phyloP scores from a whole-genome alignment of 352 stramenopile species.

The Globisporangium middletonii region DNA sequence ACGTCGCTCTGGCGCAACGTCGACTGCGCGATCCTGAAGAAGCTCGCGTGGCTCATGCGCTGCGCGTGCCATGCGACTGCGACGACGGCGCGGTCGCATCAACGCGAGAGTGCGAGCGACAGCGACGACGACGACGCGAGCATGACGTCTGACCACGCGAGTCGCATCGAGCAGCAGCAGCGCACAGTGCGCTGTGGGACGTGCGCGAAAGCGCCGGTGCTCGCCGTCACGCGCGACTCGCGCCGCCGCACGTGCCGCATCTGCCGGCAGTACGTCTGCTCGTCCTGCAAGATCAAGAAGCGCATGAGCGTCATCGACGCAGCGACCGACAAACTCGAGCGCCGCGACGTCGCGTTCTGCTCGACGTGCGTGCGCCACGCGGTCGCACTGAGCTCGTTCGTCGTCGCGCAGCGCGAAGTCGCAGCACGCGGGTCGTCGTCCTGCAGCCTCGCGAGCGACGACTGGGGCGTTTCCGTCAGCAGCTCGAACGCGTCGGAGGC shows the following conservation, averaged over 20 bases:
- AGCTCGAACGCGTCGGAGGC: not conserved
- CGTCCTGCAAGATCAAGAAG: slow-evolving; percentile 23
- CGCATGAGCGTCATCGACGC: slow-evolving; percentile 14
- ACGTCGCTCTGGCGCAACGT: slow-evolving; percentile 19
- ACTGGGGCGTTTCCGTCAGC: not conserved
- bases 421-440: not conserved
- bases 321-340: slow-evolving; percentile 9
- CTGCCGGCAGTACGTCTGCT: slow-evolving; percentile 21
- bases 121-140: not conserved
- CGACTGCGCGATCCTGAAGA: slow-evolving; percentile 29
- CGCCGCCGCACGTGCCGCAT: slow-evolving; percentile 21
- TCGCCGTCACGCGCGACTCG: not conserved
- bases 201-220: slow-evolving; percentile 5
- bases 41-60: slow-evolving; percentile 22
- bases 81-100: not conserved
- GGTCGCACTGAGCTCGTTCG: slow-evolving; percentile 11
- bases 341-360: slow-evolving; percentile 20
- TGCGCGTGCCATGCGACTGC: slow-evolving; percentile 8
- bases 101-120: slow-evolving; percentile 11
- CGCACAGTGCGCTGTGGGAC: slow-evolving; percentile 1
- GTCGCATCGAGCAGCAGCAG: slow-evolving; percentile 2
- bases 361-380: slow-evolving; percentile 15
- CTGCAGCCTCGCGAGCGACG: not conserved
- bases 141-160: not conserved
- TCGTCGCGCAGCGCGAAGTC: slow-evolving; percentile 18